A percentile compares a stretch with the other conserved stretches of the same genome.
Evolutionary conservation across 2,329 filamentous ascomycete species (phyloP).

Genomic region (Fusarium sp.): DNA sequence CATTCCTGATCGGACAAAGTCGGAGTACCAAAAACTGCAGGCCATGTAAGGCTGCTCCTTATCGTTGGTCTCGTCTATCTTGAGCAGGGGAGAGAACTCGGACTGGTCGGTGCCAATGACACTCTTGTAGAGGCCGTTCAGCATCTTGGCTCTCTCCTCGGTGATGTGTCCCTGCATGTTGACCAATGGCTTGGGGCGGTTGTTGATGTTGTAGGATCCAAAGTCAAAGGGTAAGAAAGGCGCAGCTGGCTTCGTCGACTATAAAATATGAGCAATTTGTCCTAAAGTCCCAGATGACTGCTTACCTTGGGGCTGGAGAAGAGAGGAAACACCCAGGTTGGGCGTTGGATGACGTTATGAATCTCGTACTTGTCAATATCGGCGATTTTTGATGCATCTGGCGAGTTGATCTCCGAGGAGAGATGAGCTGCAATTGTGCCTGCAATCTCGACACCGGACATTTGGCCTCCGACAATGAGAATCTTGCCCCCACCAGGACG

Average conservation of each 20-base stretch:
- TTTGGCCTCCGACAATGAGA: slow-evolving; percentile 82
- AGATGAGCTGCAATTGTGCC: slow-evolving; percentile 78
- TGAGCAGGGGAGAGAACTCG: slow-evolving; percentile 58
- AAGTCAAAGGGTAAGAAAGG: slow-evolving; percentile 81
- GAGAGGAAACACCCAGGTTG: slow-evolving; percentile 78
- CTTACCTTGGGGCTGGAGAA: slow-evolving; percentile 64
- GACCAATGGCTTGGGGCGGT: slow-evolving; percentile 68
- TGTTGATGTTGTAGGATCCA: slow-evolving; percentile 75
- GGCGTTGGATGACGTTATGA: slow-evolving; percentile 76
- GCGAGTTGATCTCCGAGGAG: slow-evolving; percentile 71
- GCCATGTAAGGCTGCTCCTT: slow-evolving; percentile 73
- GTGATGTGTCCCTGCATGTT: slow-evolving; percentile 75
- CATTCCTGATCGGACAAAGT: slow-evolving; percentile 76
- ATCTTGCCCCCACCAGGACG: slow-evolving; percentile 67
- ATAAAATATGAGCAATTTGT: background rate
- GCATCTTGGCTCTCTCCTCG: slow-evolving; percentile 64
- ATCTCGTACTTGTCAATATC: slow-evolving; percentile 67
- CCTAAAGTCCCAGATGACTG: rapidly evolving
- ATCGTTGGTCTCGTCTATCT: slow-evolving; percentile 54
- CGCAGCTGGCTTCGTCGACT: slow-evolving; percentile 62
- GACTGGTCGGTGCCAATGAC: slow-evolving; percentile 67
- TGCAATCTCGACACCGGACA: slow-evolving; percentile 84
- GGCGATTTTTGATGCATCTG: slow-evolving; percentile 54
- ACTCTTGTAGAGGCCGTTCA: slow-evolving; percentile 63
- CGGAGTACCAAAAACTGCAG: slow-evolving; percentile 78